phyloP scores from a whole-genome alignment of 1,284 basidiomycete genomes.

The Schizopora paradoxa region DNA sequence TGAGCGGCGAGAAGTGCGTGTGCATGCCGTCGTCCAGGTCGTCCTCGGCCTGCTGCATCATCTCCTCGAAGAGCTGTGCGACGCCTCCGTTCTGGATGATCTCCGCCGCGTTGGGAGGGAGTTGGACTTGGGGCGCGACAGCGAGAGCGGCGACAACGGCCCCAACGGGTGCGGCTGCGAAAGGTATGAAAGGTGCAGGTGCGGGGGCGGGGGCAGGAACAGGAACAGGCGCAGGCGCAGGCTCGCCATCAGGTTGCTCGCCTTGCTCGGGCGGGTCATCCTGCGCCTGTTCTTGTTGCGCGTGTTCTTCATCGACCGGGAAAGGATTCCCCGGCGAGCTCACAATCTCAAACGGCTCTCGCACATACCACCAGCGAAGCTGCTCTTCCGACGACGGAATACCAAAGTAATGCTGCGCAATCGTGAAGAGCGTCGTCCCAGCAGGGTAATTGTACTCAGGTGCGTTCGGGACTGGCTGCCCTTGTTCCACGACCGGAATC shows the following conservation, averaged over 20 bases:
- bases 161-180: no score
- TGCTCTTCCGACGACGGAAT: conserved; percentile 39
- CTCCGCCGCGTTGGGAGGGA: no score
- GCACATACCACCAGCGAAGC: conserved; percentile 50
- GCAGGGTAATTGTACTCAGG: conserved; percentile 12
- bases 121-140: no score
- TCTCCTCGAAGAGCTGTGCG: no score
- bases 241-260: neutral
- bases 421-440: conserved; percentile 39
- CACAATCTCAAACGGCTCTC: conserved; percentile 63
- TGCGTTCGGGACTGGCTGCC: neutral
- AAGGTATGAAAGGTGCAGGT: no score
- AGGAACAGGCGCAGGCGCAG: conserved; percentile 9
- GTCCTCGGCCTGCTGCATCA: conserved; percentile 26
- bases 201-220: no score
- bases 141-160: no score
- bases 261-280: conserved; percentile 42
- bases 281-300: no score
- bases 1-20: conserved; percentile 56
- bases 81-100: no score
- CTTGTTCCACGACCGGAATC: conserved; percentile 38
- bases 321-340: no score
- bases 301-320: no score
- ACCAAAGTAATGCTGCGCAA: conserved; percentile 69
- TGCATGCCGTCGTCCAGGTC: conserved; percentile 33